Conservation (phyloP, 1,284 basidiomycete genomes). For the Ceratobasidium sp. region DNA sequence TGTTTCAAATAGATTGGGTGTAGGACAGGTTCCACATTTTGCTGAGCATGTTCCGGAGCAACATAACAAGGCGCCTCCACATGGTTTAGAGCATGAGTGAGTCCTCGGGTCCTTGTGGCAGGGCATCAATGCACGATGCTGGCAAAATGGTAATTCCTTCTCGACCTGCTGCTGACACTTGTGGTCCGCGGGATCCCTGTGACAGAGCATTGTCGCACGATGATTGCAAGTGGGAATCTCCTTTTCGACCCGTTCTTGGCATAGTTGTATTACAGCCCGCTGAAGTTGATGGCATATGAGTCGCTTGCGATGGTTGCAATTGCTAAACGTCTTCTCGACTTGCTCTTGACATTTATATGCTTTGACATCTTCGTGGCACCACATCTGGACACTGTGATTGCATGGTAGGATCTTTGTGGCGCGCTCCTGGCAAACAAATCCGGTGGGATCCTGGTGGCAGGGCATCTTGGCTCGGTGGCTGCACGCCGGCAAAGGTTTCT, state of each 20-base stretch:
- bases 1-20: conserved; percentile 44
- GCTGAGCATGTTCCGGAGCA: conserved; percentile 55
- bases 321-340: too few relatives aligned
- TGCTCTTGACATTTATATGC: not conserved
- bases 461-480: conserved; percentile 59
- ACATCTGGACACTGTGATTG: conserved; percentile 44
- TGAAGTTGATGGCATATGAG: too few relatives aligned
- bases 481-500: conserved; percentile 56
- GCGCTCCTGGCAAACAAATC: conserved; percentile 52
- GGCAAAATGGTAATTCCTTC: conserved; percentile 62
- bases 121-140: conserved; percentile 58
- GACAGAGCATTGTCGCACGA: conserved; percentile 56
- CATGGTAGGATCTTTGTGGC: conserved; percentile 60
- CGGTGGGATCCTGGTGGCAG: conserved; percentile 57
- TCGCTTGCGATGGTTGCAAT: too few relatives aligned
- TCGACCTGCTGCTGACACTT: conserved; percentile 55
- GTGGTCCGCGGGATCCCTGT: conserved; percentile 53
- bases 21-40: conserved; percentile 60
- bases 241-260: conserved; percentile 54
- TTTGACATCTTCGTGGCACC: not conserved
- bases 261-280: too few relatives aligned
- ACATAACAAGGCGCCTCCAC: conserved; percentile 58
- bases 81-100: conserved; percentile 56
- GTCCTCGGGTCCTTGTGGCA: conserved; percentile 57
- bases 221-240: conserved; percentile 65